Evolutionary conservation across 768 basidiomycete species (phyloP).

Genomic region (Macrolepiota albuminosa): DNA sequence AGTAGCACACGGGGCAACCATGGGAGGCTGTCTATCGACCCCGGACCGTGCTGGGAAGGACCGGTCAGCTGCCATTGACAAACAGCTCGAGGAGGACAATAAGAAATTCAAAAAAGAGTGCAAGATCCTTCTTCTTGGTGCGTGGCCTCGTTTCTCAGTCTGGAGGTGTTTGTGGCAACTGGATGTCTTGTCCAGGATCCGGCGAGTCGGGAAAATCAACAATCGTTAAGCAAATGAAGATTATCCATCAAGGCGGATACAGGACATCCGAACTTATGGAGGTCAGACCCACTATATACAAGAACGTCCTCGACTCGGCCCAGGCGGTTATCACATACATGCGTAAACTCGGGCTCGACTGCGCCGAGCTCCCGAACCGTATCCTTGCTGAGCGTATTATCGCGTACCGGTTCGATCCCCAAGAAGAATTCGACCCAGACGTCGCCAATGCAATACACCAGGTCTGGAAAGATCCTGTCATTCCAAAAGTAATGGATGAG

Average conservation of each 20-base stretch:
- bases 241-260: constrained; percentile 84
- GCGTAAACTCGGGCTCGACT: constrained; percentile 73
- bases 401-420: constrained; percentile 45
- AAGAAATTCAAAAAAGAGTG: constrained; percentile 82
- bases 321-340: constrained; percentile 75
- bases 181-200: constrained; percentile 69
- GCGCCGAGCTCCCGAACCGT: constrained; percentile 54
- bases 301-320: constrained; percentile 77
- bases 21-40: constrained; percentile 69
- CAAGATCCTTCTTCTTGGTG: constrained; percentile 88
- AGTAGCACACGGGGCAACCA: constrained; percentile 18
- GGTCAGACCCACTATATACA: constrained; percentile 67
- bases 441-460: constrained; percentile 66
- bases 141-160: constrained; percentile 21
- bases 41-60: constrained; percentile 55
- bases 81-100: constrained; percentile 80
- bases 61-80: constrained; percentile 73
- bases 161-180: not conserved
- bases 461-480: constrained; percentile 67
- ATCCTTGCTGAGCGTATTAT: constrained; percentile 58
- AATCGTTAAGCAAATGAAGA: constrained; percentile 95
- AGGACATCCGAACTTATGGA: constrained; percentile 62
- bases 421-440: constrained; percentile 44
- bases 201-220: constrained; percentile 96
- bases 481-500: constrained; percentile 22